A percentile compares a stretch with the other conserved stretches of the same genome.
Conservation (phyloP, 305 asterid species). For the Rubia balearica region DNA sequence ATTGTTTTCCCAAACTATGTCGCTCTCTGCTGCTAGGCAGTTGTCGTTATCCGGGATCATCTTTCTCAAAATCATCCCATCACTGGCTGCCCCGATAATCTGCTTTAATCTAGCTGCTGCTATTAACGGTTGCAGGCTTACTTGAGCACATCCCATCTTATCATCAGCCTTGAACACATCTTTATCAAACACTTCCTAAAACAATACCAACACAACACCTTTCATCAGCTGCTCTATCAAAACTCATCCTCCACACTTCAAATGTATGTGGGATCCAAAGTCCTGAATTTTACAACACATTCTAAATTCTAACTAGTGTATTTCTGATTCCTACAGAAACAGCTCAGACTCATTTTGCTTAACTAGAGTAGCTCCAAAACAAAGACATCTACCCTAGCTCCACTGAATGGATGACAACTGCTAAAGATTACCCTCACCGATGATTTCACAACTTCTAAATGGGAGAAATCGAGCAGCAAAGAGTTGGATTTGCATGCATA, state of each 20-base stretch:
- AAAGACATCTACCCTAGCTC: neutral
- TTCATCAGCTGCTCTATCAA: neutral
- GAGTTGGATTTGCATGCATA: neutral
- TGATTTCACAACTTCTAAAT: neutral
- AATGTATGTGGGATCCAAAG: neutral
- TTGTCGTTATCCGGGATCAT: conserved; percentile 39
- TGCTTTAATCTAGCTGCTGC: conserved; percentile 39
- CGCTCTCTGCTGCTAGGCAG: conserved; percentile 36
- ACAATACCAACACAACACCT: neutral
- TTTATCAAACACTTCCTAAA: conserved; percentile 43
- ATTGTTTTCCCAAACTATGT: conserved; percentile 26
- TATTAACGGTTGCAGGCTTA: conserved; percentile 37
- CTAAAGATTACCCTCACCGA: neutral
- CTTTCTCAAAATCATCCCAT: conserved; percentile 39
- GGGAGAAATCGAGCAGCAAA: neutral
- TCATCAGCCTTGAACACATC: conserved; percentile 45
- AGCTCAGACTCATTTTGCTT: neutral
- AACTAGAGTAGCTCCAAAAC: neutral
- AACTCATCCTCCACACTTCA: neutral
- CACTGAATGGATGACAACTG: neutral
- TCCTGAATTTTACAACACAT: neutral
- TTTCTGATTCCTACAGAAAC: neutral
- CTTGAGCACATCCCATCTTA: conserved; percentile 38
- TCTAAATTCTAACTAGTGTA: neutral
- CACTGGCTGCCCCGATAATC: conserved; percentile 26